Evolutionary conservation across 257 asterid species (phyloP).

Genomic region (Orobanche coerulescens): DNA sequence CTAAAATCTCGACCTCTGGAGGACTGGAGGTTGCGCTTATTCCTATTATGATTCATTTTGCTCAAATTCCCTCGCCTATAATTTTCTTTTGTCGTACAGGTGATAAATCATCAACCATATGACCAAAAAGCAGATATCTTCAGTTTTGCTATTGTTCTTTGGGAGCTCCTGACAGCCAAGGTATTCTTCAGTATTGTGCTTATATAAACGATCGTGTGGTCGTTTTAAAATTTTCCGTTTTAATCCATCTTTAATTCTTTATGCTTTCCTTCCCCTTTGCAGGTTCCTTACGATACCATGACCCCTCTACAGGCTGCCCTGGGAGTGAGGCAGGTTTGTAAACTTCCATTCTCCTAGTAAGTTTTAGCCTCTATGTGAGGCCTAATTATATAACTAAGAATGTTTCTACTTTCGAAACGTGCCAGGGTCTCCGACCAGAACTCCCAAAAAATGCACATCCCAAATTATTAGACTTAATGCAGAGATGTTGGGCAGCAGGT

Average conservation of each 20-base stretch:
- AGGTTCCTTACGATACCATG: constrained; percentile 84
- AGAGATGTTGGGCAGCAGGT: constrained; percentile 71
- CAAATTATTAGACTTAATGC: constrained; percentile 59
- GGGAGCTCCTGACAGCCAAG: constrained; percentile 92
- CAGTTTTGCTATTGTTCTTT: constrained; percentile 87
- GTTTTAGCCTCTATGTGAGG: neutral
- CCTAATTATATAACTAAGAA: neutral
- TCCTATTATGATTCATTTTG: neutral
- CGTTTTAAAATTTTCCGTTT: neutral
- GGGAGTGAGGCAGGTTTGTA: constrained; percentile 85
- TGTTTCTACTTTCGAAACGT: neutral
- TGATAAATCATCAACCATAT: constrained; percentile 80
- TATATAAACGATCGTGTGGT: neutral
- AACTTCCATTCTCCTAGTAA: neutral
- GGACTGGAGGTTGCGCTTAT: neutral
- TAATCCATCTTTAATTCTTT: neutral
- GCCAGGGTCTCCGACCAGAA: constrained; percentile 86
- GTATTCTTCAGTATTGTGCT: constrained; percentile 25
- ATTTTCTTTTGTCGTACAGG: constrained; percentile 28
- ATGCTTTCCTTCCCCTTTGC: constrained; percentile 16
- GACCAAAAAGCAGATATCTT: constrained; percentile 90
- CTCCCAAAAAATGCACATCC: constrained; percentile 60
- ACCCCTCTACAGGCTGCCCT: constrained; percentile 81
- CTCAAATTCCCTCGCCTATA: neutral
- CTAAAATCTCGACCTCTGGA: neutral